These are phyloP conservation scores for Mucor piriformis DNA, from an alignment of 371 early-diverging fungal genomes.

Conservation along the genomic window DNA sequence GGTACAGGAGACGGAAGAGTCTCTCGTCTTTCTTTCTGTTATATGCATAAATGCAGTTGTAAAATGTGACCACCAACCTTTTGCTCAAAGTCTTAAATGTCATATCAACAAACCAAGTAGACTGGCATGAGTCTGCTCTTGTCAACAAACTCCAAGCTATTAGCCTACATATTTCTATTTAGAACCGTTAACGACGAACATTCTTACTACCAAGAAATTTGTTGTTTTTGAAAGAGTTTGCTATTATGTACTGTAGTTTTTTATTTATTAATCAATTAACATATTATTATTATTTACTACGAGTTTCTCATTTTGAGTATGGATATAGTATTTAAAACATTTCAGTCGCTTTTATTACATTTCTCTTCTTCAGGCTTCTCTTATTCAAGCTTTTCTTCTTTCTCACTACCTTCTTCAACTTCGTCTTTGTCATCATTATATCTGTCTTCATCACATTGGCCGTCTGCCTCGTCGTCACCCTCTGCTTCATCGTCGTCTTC, in stretches of 20 bases:
- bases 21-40: too few relatives aligned
- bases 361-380: background rate
- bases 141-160: too few relatives aligned
- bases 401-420: constrained; percentile 9
- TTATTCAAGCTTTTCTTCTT: constrained; percentile 3
- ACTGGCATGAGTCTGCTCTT: too few relatives aligned
- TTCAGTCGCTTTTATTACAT: background rate
- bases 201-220: background rate
- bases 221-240: constrained; percentile 1
- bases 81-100: too few relatives aligned
- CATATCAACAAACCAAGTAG: too few relatives aligned
- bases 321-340: constrained; percentile 2
- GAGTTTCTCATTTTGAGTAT: constrained; percentile 3
- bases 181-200: too few relatives aligned
- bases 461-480: constrained; percentile 5
- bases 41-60: too few relatives aligned
- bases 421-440: constrained; percentile 1
- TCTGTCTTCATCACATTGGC: constrained; percentile 1
- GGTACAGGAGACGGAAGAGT: too few relatives aligned
- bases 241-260: background rate
- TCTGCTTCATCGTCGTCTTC: constrained; percentile 1
- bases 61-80: too few relatives aligned
- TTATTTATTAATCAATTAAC: background rate
- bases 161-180: too few relatives aligned
- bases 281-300: background rate